Percentiles rank a stretch among this genome's conserved stretches.
Evolutionary conservation across 1,284 basidiomycete genomes (phyloP).

Genomic region (Moesziomyces globuligerus): DNA sequence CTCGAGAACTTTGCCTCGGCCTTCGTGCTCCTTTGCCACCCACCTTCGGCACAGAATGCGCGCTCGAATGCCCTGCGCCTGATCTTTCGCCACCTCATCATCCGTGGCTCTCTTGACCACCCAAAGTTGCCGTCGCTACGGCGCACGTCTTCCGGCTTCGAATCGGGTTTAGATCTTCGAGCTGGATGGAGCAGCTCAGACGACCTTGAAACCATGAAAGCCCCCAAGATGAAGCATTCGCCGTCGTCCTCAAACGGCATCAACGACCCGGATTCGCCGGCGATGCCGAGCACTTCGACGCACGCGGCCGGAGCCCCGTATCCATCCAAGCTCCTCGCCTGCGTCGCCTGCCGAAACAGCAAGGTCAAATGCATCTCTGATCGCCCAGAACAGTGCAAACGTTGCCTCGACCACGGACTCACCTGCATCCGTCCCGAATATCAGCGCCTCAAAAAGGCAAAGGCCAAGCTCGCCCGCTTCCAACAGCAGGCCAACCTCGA

Average conservation of each 20-base stretch:
- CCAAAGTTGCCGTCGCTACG: too few relatives aligned
- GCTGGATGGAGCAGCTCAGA: neutral
- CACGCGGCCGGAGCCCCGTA: constrained; percentile 11
- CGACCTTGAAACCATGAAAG: constrained; percentile 18
- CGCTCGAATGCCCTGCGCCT: too few relatives aligned
- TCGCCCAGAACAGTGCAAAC: constrained; percentile 32
- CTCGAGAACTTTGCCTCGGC: neutral
- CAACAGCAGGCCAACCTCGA: neutral
- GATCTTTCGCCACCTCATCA: too few relatives aligned
- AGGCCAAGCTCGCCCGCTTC: constrained; percentile 22
- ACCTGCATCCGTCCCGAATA: constrained; percentile 42
- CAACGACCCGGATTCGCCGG: constrained; percentile 1
- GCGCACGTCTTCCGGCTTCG: too few relatives aligned
- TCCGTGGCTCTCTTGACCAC: too few relatives aligned
- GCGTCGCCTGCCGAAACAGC: constrained; percentile 43
- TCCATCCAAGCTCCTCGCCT: constrained; percentile 40
- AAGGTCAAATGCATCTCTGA: constrained; percentile 45
- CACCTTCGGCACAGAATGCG: too few relatives aligned
- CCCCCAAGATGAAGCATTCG: constrained; percentile 25
- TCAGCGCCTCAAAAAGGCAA: constrained; percentile 41
- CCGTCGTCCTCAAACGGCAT: constrained; percentile 14
- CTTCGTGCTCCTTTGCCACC: neutral
- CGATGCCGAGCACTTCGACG: neutral
- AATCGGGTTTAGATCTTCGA: neutral
- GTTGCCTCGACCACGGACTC: constrained; percentile 36